Evolutionary conservation across 192 early-diverging fungal species (phyloP).

Genomic region (Funneliformis mosseae): DNA sequence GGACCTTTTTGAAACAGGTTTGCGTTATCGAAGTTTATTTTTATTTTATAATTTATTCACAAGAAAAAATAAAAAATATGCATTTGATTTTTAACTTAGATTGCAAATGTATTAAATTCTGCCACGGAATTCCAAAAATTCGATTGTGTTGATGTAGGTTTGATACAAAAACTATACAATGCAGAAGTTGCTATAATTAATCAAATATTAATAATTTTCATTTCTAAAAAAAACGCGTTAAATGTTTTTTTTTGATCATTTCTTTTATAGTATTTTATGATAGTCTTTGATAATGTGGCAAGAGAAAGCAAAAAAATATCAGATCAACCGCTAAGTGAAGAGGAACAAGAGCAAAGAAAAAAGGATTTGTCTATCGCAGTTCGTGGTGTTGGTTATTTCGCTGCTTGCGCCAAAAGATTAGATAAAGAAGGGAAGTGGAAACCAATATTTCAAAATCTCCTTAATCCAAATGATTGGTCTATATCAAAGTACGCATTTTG

Average conservation of each 20-base stretch:
- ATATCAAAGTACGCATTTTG: slow-evolving; percentile 53
- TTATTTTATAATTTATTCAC: not conserved
- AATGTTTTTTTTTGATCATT: not conserved
- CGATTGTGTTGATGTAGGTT: slow-evolving; percentile 35
- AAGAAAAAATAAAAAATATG: no score
- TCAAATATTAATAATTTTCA: no score
- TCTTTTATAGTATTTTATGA: slow-evolving; percentile 51
- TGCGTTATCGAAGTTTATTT: not conserved
- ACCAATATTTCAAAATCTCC: slow-evolving; percentile 47
- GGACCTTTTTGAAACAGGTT: slow-evolving; percentile 41
- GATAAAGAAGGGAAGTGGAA: slow-evolving; percentile 48
- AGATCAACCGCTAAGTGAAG: slow-evolving; percentile 42
- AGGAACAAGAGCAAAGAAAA: slow-evolving; percentile 35
- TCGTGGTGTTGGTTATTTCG: slow-evolving; percentile 70
- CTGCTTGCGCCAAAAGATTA: slow-evolving; percentile 55
- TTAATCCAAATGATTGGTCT: slow-evolving; percentile 53
- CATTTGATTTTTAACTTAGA: not conserved
- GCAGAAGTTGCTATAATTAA: no score
- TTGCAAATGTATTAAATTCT: slow-evolving; percentile 16
- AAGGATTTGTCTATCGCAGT: slow-evolving; percentile 66
- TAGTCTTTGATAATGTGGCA: slow-evolving; percentile 41
- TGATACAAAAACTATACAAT: not conserved
- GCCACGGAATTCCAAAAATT: slow-evolving; percentile 15
- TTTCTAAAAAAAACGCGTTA: no score
- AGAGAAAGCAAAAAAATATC: not conserved